phyloP scores from a whole-genome alignment of 2,329 filamentous ascomycete species.

The Fusarium circinatum region DNA sequence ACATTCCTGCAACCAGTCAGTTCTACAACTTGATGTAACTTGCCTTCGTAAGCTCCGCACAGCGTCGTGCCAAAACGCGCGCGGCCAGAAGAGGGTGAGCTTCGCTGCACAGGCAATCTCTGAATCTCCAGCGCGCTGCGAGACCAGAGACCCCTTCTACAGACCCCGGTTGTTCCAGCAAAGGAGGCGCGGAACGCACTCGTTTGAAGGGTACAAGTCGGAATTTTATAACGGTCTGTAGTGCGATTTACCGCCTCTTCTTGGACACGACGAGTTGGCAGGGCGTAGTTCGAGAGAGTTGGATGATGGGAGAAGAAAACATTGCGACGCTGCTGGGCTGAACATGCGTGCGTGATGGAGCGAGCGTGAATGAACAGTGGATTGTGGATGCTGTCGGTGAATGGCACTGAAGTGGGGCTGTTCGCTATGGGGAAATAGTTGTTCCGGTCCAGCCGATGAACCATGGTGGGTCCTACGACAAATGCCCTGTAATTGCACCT shows the following conservation, averaged over 20 bases:
- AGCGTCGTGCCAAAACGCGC: not conserved
- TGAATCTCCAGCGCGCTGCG: constrained; percentile 28
- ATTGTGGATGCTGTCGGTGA: not conserved
- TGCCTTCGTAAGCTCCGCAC: not conserved
- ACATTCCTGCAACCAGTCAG: constrained; percentile 17
- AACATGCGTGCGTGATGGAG: not conserved
- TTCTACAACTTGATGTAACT: not conserved
- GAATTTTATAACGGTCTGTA: constrained; percentile 19
- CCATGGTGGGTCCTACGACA: not conserved
- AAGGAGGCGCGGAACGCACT: constrained; percentile 12
- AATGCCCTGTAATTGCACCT: not conserved
- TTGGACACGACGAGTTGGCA: not conserved
- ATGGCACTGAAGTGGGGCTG: not conserved
- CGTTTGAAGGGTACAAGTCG: constrained; percentile 24
- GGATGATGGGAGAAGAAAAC: not conserved
- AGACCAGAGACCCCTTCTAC: constrained; percentile 20
- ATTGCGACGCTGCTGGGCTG: not conserved
- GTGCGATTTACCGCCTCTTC: constrained; percentile 25
- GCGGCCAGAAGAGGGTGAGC: constrained; percentile 17
- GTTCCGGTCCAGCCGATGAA: not conserved
- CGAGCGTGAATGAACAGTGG: not conserved
- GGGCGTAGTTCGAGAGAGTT: not conserved
- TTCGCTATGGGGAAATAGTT: not conserved
- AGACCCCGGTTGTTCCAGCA: constrained; percentile 27
- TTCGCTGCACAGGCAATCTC: constrained; percentile 26